These are phyloP conservation scores for Opeltia flavorubescens DNA, from an alignment of 495 filamentous ascomycete species.

Conservation along the genomic window DNA sequence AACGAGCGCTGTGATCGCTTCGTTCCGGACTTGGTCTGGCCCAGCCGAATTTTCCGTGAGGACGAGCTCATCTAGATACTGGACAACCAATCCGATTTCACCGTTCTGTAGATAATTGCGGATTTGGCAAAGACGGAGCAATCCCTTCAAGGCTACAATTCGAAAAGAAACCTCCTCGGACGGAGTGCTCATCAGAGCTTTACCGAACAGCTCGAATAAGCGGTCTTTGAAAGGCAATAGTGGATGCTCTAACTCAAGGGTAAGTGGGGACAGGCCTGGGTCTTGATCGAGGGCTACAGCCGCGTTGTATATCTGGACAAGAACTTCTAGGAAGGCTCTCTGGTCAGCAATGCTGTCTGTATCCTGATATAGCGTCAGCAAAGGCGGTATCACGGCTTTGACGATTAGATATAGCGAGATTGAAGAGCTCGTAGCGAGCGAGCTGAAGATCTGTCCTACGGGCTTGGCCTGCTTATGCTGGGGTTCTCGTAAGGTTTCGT, in stretches of 20 bases:
- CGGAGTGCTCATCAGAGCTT: constrained; percentile 44
- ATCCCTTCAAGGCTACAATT: constrained; percentile 41
- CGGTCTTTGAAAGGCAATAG: constrained; percentile 45
- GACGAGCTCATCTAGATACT: constrained; percentile 51
- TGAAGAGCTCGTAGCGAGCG: constrained; percentile 39
- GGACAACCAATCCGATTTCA: constrained; percentile 48
- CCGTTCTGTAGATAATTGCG: constrained; percentile 47
- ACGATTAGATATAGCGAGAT: constrained; percentile 40
- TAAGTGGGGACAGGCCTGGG: constrained; percentile 30
- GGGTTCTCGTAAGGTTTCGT: constrained; percentile 58
- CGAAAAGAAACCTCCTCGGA: constrained; percentile 56
- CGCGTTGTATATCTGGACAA: constrained; percentile 43
- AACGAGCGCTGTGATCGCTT: constrained; percentile 48
- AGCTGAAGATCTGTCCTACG: constrained; percentile 46
- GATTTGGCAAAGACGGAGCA: constrained; percentile 41
- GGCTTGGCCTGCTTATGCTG: constrained; percentile 64
- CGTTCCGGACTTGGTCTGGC: constrained; percentile 42
- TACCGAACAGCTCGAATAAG: constrained; percentile 44
- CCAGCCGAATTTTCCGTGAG: constrained; percentile 43
- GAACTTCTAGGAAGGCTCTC: constrained; percentile 49
- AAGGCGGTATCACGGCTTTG: constrained; percentile 40
- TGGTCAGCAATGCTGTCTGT: constrained; percentile 53
- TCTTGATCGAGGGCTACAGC: constrained; percentile 42
- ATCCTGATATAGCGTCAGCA: constrained; percentile 50
- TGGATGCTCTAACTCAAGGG: constrained; percentile 30